Evolutionary conservation across 2,329 filamentous ascomycete genomes (phyloP).

Genomic region (Myriosclerotinia curreyana): DNA sequence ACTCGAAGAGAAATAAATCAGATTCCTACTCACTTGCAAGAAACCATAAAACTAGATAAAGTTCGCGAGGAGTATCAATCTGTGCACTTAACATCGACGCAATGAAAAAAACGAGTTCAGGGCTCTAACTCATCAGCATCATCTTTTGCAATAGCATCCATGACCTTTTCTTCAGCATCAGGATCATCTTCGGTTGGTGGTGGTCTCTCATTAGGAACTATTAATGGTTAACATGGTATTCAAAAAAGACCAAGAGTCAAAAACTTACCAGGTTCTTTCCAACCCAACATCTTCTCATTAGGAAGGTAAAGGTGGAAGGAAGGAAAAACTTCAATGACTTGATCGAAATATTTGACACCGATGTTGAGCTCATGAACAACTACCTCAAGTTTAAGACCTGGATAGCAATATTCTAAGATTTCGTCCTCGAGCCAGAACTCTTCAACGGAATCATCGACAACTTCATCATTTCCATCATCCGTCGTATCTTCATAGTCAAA

Average conservation of each 20-base stretch:
- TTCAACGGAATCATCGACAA: conserved; percentile 43
- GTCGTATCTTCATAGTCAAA: conserved; percentile 32
- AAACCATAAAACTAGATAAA: neutral
- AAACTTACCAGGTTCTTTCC: conserved; percentile 52
- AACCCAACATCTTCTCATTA: conserved; percentile 67
- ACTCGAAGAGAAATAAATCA: neutral
- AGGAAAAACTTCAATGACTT: conserved; percentile 52
- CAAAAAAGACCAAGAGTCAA: neutral
- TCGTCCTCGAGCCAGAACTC: conserved; percentile 67
- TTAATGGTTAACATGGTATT: conserved; percentile 11
- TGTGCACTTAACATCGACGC: neutral
- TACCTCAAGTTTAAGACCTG: conserved; percentile 62
- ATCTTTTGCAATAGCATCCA: conserved; percentile 24
- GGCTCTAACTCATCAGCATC: conserved; percentile 15
- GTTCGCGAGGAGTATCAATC: neutral
- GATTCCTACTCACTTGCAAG: neutral
- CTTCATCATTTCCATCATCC: conserved; percentile 30
- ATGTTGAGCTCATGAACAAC: conserved; percentile 55
- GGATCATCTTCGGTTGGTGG: conserved; percentile 38
- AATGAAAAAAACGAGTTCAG: neutral
- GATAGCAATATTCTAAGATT: conserved; percentile 54
- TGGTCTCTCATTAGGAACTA: conserved; percentile 34
- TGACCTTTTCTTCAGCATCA: conserved; percentile 32
- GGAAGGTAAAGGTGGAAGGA: conserved; percentile 63
- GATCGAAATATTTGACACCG: conserved; percentile 63